These are phyloP conservation scores for Bryoerythrophyllum caledonicum DNA, from an alignment of 225 moss, liverwort and hornwort genomes.

Conservation along the genomic window DNA sequence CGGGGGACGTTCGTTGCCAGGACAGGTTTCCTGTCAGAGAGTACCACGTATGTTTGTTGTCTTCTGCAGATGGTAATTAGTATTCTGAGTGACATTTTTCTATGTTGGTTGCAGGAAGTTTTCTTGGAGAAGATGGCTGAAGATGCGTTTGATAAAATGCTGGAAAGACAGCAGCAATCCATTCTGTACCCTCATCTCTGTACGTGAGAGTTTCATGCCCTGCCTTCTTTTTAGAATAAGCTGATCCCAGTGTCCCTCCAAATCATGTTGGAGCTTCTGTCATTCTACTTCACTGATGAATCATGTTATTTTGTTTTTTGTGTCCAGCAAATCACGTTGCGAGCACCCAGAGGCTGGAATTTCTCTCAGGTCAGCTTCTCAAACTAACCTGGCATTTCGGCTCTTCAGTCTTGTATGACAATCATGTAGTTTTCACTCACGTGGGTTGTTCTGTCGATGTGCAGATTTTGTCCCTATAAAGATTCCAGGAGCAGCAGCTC, in stretches of 20 bases:
- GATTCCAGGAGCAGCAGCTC: slow-evolving; percentile 43
- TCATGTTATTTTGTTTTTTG: neutral
- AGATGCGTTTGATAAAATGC: slow-evolving; percentile 83
- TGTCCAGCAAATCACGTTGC: slow-evolving; percentile 72
- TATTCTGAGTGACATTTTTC: neutral
- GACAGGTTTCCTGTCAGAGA: no score
- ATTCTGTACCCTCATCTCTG: slow-evolving; percentile 68
- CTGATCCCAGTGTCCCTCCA: neutral
- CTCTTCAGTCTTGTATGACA: neutral
- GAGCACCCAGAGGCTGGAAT: slow-evolving; percentile 66
- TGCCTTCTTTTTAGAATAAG: neutral
- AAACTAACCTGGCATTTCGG: neutral
- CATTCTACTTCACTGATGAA: neutral
- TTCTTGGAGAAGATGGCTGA: slow-evolving; percentile 96
- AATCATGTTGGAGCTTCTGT: slow-evolving; percentile 2
- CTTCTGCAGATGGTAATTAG: neutral
- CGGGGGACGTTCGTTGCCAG: no score
- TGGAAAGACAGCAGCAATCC: slow-evolving; percentile 53
- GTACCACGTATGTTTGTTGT: no score
- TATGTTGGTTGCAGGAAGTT: slow-evolving; percentile 60
- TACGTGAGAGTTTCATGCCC: slow-evolving; percentile 35
- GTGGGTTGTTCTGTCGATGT: slow-evolving; percentile 1
- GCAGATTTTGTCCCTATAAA: slow-evolving; percentile 59
- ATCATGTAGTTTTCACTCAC: neutral
- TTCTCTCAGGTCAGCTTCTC: slow-evolving; percentile 57